Conservation (phyloP, 1,284 basidiomycete species). For the Sporisorium exsertum region DNA sequence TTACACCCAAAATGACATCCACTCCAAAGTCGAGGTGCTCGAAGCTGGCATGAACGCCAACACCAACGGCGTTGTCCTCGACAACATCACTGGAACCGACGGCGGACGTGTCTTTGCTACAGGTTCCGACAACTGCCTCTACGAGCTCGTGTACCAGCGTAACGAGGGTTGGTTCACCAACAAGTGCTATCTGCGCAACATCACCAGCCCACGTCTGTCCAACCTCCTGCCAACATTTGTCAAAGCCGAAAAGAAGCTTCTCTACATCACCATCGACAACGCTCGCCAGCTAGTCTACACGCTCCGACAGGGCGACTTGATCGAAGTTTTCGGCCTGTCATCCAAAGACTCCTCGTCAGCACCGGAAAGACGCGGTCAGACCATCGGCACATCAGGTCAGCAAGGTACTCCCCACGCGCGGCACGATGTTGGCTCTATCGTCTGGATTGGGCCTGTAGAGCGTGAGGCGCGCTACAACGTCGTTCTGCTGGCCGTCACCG, state of each 20-base stretch:
- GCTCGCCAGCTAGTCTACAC: conserved; percentile 62
- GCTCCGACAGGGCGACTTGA: conserved; percentile 60
- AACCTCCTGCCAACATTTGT: conserved; percentile 67
- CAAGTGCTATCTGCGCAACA: conserved; percentile 79
- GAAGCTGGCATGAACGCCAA: conserved; percentile 85
- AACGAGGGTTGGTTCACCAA: conserved; percentile 94
- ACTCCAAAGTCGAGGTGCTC: conserved; percentile 81
- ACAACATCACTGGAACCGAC: conserved; percentile 80
- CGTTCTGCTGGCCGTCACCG: conserved; percentile 65
- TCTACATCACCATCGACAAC: conserved; percentile 59
- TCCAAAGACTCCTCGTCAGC: conserved; percentile 54
- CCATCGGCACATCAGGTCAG: conserved; percentile 62
- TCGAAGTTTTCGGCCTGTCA: conserved; percentile 63
- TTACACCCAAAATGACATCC: conserved; percentile 70
- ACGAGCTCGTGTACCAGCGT: conserved; percentile 92
- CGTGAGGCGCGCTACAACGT: conserved; percentile 50
- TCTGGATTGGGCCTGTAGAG: conserved; percentile 59
- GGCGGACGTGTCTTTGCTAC: conserved; percentile 90
- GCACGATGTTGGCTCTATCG: conserved; percentile 58
- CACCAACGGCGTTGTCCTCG: conserved; percentile 80
- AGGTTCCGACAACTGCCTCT: conserved; percentile 87
- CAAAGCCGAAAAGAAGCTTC: conserved; percentile 74
- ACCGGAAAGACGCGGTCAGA: conserved; percentile 59
- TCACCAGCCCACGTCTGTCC: conserved; percentile 70
- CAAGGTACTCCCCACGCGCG: conserved; percentile 62